Percentiles rank a stretch among this genome's conserved stretches.
Evolutionary conservation across 2,329 filamentous ascomycete genomes (phyloP).

Genomic region (Aspergillus fijiensis): DNA sequence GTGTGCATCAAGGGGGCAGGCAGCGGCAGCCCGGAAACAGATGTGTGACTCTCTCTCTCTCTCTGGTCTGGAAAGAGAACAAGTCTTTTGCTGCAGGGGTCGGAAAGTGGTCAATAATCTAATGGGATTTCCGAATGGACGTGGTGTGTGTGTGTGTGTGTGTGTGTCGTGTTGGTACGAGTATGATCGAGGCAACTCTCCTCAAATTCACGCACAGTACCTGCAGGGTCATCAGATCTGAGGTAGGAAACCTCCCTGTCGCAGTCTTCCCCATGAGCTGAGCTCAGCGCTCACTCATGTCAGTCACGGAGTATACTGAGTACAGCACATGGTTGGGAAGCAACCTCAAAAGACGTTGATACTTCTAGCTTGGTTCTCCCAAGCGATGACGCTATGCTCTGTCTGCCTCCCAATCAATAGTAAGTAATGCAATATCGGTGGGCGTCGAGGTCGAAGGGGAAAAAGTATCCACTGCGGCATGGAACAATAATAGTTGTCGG

Average conservation of each 20-base stretch:
- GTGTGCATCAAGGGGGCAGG: background rate
- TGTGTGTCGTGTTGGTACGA: background rate
- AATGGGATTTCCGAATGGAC: background rate
- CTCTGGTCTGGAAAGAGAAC: background rate
- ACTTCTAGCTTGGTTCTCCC: too few species aligned
- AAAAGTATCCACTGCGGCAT: slow-evolving; percentile 5
- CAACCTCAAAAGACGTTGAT: too few species aligned
- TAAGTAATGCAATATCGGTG: slow-evolving; percentile 7
- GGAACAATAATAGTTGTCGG: background rate
- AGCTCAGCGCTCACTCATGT: too few species aligned
- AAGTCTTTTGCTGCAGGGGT: slow-evolving; percentile 8
- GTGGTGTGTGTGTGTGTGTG: background rate
- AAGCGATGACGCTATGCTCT: slow-evolving; percentile 1
- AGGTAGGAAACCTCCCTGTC: background rate
- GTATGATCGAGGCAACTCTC: background rate
- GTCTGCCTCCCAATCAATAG: background rate
- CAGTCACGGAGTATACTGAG: too few species aligned
- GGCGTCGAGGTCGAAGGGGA: slow-evolving; percentile 3
- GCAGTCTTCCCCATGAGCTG: background rate
- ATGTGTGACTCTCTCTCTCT: slow-evolving; percentile 12
- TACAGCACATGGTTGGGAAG: too few species aligned
- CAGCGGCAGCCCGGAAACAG: background rate
- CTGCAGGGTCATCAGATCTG: slow-evolving; percentile 6
- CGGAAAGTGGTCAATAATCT: background rate
- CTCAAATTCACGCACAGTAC: slow-evolving; percentile 3